A percentile compares a stretch with the other conserved stretches of the same genome.
Evolutionary conservation across 2,329 filamentous ascomycete species (phyloP).

Genomic region (Pseudogymnoascus sp.): DNA sequence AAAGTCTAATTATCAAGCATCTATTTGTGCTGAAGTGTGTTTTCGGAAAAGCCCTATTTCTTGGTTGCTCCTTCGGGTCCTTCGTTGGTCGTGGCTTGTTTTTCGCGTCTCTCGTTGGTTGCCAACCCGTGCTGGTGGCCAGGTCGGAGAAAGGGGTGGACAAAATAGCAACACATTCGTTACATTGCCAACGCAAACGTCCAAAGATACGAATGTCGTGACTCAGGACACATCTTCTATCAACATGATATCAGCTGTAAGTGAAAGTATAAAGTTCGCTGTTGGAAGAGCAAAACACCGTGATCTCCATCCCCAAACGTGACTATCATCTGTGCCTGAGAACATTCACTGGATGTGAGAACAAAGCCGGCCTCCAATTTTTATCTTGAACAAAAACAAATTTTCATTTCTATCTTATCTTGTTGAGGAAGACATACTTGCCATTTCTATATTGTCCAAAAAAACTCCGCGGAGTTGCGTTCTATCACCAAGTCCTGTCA

Average conservation of each 20-base stretch:
- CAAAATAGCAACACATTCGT: constrained; percentile 3
- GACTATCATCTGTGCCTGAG: not conserved
- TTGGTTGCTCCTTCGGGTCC: not conserved
- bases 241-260: not conserved
- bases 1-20: not conserved
- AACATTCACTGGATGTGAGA: not conserved
- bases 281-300: not conserved
- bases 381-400: not conserved
- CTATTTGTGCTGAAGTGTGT: not conserved
- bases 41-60: not conserved
- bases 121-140: not conserved
- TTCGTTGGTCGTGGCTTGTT: not conserved
- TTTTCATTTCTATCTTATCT: not conserved
- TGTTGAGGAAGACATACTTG: not conserved
- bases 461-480: not conserved
- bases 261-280: not conserved
- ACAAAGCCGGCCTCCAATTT: not conserved
- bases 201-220: not conserved
- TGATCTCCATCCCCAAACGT: not conserved
- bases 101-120: not conserved
- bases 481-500: not conserved
- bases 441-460: not conserved
- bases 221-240: not conserved
- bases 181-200: constrained; percentile 1
- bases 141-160: not conserved